These are phyloP conservation scores for Mucor velutinosus DNA, from an alignment of 371 early-diverging fungal species.

Conservation along the genomic window DNA sequence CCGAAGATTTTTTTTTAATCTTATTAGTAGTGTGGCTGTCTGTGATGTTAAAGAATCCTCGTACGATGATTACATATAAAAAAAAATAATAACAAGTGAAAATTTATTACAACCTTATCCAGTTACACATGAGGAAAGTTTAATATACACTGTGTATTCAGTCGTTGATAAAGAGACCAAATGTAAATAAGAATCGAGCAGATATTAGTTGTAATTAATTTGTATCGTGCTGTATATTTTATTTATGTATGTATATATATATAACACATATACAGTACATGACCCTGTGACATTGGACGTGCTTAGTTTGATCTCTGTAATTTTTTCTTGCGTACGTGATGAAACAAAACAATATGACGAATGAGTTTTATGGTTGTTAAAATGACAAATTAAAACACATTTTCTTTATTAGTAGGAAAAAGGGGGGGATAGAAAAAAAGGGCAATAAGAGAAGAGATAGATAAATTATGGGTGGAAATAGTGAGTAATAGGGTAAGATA, in stretches of 20 bases:
- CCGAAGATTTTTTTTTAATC: neutral
- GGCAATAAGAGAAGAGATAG: neutral
- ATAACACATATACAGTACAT: neutral
- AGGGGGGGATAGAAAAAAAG: neutral
- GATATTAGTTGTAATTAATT: neutral
- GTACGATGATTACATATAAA: neutral
- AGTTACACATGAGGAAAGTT: neutral
- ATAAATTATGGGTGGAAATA: conserved; percentile 3
- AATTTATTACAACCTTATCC: conserved; percentile 3
- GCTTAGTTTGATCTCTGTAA: neutral
- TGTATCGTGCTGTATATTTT: neutral
- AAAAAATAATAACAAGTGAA: neutral
- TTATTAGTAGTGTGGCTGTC: neutral
- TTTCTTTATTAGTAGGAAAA: conserved; percentile 1
- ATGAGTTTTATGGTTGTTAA: conserved; percentile 5
- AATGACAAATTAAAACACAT: neutral
- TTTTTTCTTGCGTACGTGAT: neutral
- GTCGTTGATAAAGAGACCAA: neutral
- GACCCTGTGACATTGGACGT: conserved; percentile 4
- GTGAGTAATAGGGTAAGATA: neutral
- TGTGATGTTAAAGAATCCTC: neutral
- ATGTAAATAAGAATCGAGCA: neutral
- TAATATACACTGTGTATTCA: neutral
- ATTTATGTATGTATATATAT: neutral
- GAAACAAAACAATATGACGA: conserved; percentile 5